Percentiles rank a stretch among this genome's conserved stretches.
phyloP scores from a whole-genome alignment of 2,329 filamentous ascomycete genomes.

The Plectosphaerella cucumerina region DNA sequence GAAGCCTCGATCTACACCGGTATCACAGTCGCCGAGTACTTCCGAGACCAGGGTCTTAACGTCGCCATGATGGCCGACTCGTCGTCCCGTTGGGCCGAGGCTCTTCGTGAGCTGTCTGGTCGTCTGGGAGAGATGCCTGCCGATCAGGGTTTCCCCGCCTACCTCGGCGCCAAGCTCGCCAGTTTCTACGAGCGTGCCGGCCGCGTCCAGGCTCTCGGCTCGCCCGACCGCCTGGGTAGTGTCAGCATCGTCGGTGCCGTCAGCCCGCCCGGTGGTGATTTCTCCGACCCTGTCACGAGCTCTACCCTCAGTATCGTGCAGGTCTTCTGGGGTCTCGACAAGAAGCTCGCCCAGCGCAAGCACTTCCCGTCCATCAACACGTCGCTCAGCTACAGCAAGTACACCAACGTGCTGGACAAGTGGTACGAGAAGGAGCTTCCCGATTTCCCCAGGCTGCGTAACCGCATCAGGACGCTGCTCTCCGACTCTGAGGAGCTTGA shows the following conservation, averaged over 20 bases:
- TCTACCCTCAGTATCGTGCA: constrained; percentile 96
- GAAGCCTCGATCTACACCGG: constrained; percentile 98
- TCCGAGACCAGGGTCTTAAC: constrained; percentile 93
- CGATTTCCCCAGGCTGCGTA: constrained; percentile 88
- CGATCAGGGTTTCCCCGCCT: constrained; percentile 98
- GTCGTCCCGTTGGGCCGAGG: constrained; percentile 96
- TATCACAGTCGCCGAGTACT: constrained; percentile 93
- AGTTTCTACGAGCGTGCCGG: constrained; percentile 99
- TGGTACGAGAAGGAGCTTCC: constrained; percentile 93
- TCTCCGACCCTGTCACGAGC: constrained; percentile 94
- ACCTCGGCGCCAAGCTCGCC: constrained; percentile 92
- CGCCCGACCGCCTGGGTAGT: constrained; percentile 82
- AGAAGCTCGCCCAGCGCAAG: constrained; percentile 98
- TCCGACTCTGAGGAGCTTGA: constrained; percentile 96
- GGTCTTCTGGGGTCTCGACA: constrained; percentile 99
- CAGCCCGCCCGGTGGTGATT: constrained; percentile 96
- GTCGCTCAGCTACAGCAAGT: constrained; percentile 91
- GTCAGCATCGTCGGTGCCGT: constrained; percentile 98
- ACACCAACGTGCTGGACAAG: constrained; percentile 81
- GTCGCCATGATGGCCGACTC: constrained; percentile 99
- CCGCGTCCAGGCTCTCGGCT: constrained; percentile 78
- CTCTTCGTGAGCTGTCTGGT: constrained; percentile 96
- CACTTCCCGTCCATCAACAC: constrained; percentile 99
- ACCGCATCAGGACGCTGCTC: constrained; percentile 89
- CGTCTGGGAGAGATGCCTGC: constrained; percentile 99